These are phyloP conservation scores for Candida vaughaniae DNA, from an alignment of 805 yeast genomes.

Conservation along the genomic window DNA sequence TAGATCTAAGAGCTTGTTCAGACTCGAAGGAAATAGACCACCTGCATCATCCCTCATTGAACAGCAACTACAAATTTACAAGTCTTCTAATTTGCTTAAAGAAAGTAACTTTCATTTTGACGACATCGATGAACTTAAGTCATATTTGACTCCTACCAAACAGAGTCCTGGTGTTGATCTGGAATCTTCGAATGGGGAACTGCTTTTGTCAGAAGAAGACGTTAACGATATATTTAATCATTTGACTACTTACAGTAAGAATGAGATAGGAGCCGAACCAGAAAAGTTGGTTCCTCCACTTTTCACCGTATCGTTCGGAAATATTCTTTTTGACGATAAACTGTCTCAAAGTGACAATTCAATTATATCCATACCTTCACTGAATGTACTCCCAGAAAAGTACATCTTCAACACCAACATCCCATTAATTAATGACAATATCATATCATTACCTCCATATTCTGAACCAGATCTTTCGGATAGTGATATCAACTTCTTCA, in stretches of 20 bases:
- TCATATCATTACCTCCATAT: constrained; percentile 28
- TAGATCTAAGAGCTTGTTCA: constrained; percentile 19
- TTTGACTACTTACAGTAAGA: constrained; percentile 21
- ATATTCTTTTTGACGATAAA: constrained; percentile 29
- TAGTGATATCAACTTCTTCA: constrained; percentile 21
- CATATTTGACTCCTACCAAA: constrained; percentile 7
- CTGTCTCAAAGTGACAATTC: constrained; percentile 9
- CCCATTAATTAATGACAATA: constrained; percentile 30
- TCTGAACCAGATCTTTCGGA: constrained; percentile 13
- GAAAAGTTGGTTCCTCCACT: constrained; percentile 21
- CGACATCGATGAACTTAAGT: constrained; percentile 8
- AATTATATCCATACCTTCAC: too few relatives aligned
- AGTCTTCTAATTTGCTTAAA: neutral
- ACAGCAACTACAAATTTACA: constrained; percentile 4
- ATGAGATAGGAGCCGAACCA: neutral
- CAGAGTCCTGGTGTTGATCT: neutral
- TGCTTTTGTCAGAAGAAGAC: constrained; percentile 11
- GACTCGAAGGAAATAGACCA: neutral
- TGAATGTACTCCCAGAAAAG: neutral
- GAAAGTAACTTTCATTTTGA: neutral
- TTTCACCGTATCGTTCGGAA: constrained; percentile 41
- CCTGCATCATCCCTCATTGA: constrained; percentile 1
- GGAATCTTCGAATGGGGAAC: neutral
- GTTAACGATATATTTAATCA: constrained; percentile 22
- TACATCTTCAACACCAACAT: constrained; percentile 34